Conservation (phyloP, 2,329 filamentous ascomycete species). For the Aspergillus unguis region DNA sequence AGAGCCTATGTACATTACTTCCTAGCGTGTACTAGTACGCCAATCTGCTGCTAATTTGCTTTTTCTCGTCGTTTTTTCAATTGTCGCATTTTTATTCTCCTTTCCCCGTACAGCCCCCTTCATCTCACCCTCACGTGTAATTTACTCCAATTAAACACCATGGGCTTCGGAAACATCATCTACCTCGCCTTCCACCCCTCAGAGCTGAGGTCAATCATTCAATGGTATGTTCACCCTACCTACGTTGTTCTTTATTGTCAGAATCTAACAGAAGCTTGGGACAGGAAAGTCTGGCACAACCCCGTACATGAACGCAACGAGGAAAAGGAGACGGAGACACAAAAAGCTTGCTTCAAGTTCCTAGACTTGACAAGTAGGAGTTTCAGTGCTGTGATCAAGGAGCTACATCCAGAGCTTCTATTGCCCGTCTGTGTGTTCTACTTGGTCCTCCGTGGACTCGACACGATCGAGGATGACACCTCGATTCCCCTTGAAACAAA, state of each 20-base stretch:
- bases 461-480: slow-evolving; percentile 99
- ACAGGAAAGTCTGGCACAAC: slow-evolving; percentile 94
- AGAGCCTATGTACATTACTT: slow-evolving; percentile 13
- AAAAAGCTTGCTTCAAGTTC: slow-evolving; percentile 80
- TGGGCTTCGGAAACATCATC: slow-evolving; percentile 51
- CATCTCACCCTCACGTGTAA: slow-evolving; percentile 14
- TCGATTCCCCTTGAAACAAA: slow-evolving; percentile 78
- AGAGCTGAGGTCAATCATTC: slow-evolving; percentile 76
- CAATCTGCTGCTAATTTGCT: slow-evolving; percentile 10
- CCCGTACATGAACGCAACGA: slow-evolving; percentile 81
- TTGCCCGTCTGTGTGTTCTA: slow-evolving; percentile 91
- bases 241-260: slow-evolving; percentile 4
- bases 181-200: slow-evolving; percentile 74
- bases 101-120: slow-evolving; percentile 15
- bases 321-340: slow-evolving; percentile 67
- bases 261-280: slow-evolving; percentile 11
- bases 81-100: neutral
- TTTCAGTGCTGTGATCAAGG: slow-evolving; percentile 89
- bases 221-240: slow-evolving; percentile 64
- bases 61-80: slow-evolving; percentile 1
- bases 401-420: slow-evolving; percentile 90
- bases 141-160: slow-evolving; percentile 23
- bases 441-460: slow-evolving; percentile 82
- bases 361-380: slow-evolving; percentile 87
- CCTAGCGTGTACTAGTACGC: slow-evolving; percentile 9